Evolutionary conservation across 345 rosid species (phyloP).

Genomic region (Citrus australasica): DNA sequence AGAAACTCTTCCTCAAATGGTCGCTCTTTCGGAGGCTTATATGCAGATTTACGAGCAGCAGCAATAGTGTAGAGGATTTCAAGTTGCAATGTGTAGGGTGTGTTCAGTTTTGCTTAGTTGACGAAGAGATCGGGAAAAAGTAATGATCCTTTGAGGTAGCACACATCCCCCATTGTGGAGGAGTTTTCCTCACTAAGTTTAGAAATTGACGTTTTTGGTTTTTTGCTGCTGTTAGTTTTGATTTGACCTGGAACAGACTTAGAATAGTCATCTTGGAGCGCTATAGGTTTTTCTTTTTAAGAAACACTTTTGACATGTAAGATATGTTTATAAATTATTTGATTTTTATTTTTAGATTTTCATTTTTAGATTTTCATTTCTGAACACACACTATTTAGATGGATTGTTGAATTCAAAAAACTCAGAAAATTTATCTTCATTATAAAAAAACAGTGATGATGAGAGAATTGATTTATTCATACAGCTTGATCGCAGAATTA

Average conservation of each 20-base stretch:
- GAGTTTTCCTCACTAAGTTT: neutral
- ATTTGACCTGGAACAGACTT: neutral
- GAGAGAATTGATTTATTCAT: too few relatives aligned
- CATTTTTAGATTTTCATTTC: too few relatives aligned
- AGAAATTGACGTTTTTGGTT: neutral
- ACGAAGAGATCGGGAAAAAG: neutral
- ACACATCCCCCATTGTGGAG: neutral
- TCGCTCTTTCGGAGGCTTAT: slow-evolving; percentile 90
- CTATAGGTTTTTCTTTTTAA: neutral
- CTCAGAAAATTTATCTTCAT: too few relatives aligned
- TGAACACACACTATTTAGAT: too few relatives aligned
- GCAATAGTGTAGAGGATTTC: neutral
- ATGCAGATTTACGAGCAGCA: slow-evolving; percentile 99
- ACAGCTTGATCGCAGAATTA: too few relatives aligned
- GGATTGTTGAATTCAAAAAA: too few relatives aligned
- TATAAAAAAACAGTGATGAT: too few relatives aligned
- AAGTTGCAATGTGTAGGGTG: neutral
- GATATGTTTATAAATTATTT: too few relatives aligned
- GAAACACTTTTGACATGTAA: neutral
- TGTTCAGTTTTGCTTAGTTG: neutral
- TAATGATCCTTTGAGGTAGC: neutral
- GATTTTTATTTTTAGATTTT: too few relatives aligned
- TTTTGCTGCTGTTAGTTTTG: neutral
- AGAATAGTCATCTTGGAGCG: neutral
- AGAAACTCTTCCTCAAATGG: slow-evolving; percentile 98